Percentiles rank a stretch among this genome's conserved stretches.
phyloP scores from a whole-genome alignment of 768 basidiomycete species.

The Boletus subparvulus region DNA sequence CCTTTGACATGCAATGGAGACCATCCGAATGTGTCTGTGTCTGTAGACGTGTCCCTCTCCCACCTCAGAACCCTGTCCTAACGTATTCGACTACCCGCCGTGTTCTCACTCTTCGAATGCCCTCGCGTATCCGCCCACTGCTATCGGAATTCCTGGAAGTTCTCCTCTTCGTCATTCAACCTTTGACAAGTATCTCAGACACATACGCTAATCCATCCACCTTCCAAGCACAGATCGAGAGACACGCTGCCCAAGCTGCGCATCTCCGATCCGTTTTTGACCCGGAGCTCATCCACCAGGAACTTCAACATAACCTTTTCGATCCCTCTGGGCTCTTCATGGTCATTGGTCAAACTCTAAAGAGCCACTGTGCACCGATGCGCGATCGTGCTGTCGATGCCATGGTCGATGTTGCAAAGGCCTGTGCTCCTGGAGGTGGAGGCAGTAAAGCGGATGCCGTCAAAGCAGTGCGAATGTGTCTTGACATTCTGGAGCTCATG shows the following conservation, averaged over 20 bases:
- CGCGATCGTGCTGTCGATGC: conserved; percentile 79
- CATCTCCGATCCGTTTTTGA: conserved; percentile 78
- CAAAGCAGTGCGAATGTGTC: conserved; percentile 74
- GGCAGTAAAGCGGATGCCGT: conserved; percentile 65
- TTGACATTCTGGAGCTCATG: conserved; percentile 93
- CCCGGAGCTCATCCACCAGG: conserved; percentile 77
- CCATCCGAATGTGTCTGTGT: conserved; percentile 57
- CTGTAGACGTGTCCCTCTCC: conserved; percentile 45
- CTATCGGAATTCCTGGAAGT: conserved; percentile 79
- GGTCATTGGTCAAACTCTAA: conserved; percentile 77
- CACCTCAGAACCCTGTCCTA: conserved; percentile 42
- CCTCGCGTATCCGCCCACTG: conserved; percentile 68
- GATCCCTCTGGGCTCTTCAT: conserved; percentile 77
- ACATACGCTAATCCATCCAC: conserved; percentile 60
- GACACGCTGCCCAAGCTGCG: conserved; percentile 61
- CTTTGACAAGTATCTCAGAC: conserved; percentile 61
- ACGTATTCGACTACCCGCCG: conserved; percentile 44
- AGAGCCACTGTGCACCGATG: conserved; percentile 93
- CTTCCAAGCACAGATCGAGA: conserved; percentile 58
- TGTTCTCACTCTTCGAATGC: conserved; percentile 61
- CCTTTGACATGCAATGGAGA: conserved; percentile 61
- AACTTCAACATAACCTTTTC: conserved; percentile 73
- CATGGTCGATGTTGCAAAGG: conserved; percentile 72
- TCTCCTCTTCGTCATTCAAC: conserved; percentile 80
- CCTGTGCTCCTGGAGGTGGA: conserved; percentile 52